These are phyloP conservation scores for Trichoderma atroviride DNA, from an alignment of 2,329 filamentous ascomycete species.

Conservation along the genomic window DNA sequence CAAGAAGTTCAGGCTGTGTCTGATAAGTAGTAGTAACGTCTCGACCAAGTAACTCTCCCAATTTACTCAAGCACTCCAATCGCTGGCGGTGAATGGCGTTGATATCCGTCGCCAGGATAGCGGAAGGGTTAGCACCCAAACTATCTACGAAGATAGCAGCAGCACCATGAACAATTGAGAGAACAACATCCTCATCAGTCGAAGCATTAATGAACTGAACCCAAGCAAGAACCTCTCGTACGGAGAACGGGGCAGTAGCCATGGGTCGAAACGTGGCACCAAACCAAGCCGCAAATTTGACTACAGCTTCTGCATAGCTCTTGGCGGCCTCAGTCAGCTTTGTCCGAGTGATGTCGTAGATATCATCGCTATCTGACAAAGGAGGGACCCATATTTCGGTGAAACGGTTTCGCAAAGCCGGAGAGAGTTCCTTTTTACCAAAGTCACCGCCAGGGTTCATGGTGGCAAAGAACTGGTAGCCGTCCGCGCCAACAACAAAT, in stretches of 20 bases:
- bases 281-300: conserved; percentile 93
- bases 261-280: conserved; percentile 77
- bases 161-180: conserved; percentile 75
- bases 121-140: conserved; percentile 91
- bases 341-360: conserved; percentile 79
- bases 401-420: conserved; percentile 91
- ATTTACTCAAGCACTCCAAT: conserved; percentile 69
- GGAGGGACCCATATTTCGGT: conserved; percentile 98
- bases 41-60: conserved; percentile 65
- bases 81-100: conserved; percentile 73
- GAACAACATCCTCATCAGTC: conserved; percentile 47
- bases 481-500: conserved; percentile 71
- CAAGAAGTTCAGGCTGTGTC: conserved; percentile 59
- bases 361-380: conserved; percentile 80
- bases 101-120: conserved; percentile 73
- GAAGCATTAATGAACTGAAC: conserved; percentile 82
- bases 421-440: conserved; percentile 95
- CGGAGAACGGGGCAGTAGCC: conserved; percentile 76
- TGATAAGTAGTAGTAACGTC: conserved; percentile 70
- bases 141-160: conserved; percentile 96
- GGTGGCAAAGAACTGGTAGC: conserved; percentile 95
- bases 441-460: conserved; percentile 99
- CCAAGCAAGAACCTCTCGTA: conserved; percentile 92
- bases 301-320: conserved; percentile 67
- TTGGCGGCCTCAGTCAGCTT: conserved; percentile 66